Evolutionary conservation across 2,329 filamentous ascomycete genomes (phyloP), one percentile per base, ranked within the genome.

Genomic region (Diplodia sapinea): DNA sequence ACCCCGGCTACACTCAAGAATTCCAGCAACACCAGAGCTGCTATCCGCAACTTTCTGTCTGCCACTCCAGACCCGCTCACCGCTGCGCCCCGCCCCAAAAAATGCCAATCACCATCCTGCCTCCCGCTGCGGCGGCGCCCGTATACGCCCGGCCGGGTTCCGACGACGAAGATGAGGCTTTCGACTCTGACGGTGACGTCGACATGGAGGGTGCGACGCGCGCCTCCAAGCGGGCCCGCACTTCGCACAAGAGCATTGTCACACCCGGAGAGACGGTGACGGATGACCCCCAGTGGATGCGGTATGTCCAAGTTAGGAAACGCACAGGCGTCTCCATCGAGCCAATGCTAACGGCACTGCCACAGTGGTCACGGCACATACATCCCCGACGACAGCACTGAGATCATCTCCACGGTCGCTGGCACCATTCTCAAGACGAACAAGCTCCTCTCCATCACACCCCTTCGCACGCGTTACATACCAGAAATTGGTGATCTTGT

Each of bases 401-500:
- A 88, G 68, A 99, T 99, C 76, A 88, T 91, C 68, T 94, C 93
- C 57, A 96, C 95, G 6, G 91, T 99, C 38, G 94, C 94, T 7
- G 95, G 95, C 74, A 94, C 91, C 7, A 85, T 98, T 43, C 89
- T 91, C 76, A 94, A 94, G 78, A 98, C 94, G 69, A 99, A 99
- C 86, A 98, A 97, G 79, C 89, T 99, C 57, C 89, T 99, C 71
- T 96, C 93, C 2, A 91, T 99, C 68, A 89, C 91, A 1, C 93
- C 95, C 7, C 85, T 99, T 3, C 92, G 94, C 70, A 94, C 95
- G 20, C 91, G 95, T 70, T 99, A 99, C 82, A 93, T 89, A 1
- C 95, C 95, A 38, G 94, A 97, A 79, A 97, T 99, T 69, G 95
- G 95, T 73, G 95, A 99, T 80, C 85, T 99, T 4, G 92, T 99